Evolutionary conservation across 1,139 yeast species (phyloP).

Genomic region (Arxiozyma slooffiae): DNA sequence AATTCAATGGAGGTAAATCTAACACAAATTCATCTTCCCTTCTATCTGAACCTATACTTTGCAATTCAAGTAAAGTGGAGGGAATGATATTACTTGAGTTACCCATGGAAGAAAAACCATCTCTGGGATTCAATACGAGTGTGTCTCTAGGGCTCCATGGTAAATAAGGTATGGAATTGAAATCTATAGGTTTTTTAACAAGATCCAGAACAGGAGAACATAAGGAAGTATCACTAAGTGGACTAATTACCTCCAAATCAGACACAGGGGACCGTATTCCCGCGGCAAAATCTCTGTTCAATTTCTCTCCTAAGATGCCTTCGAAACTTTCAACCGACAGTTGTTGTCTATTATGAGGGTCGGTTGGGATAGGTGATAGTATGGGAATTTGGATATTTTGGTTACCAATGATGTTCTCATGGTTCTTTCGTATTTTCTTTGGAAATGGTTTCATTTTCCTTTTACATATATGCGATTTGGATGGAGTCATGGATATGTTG

Average conservation of each 20-base stretch:
- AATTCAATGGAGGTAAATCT: slow-evolving; percentile 1
- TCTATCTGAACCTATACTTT: slow-evolving; percentile 20
- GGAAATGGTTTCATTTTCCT: background rate
- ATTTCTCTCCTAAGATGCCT: slow-evolving; percentile 4
- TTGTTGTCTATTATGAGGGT: background rate
- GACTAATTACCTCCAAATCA: slow-evolving; percentile 16
- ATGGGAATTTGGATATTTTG: background rate
- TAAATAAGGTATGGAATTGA: background rate
- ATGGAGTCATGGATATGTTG: slow-evolving; percentile 6
- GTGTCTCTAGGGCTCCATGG: slow-evolving; percentile 2
- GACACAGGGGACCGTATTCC: slow-evolving; percentile 6
- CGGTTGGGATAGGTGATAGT: slow-evolving; percentile 1
- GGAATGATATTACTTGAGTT: slow-evolving; percentile 14
- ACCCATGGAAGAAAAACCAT: background rate
- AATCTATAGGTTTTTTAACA: slow-evolving; percentile 6
- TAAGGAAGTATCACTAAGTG: slow-evolving; percentile 15
- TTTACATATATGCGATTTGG: slow-evolving; percentile 7
- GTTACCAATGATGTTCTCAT: background rate
- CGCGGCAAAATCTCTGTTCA: slow-evolving; percentile 4
- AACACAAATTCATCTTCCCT: background rate
- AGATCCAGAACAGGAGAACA: slow-evolving; percentile 12
- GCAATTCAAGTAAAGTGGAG: slow-evolving; percentile 8
- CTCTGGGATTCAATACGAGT: background rate
- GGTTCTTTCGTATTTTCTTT: background rate
- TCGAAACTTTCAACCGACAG: slow-evolving; percentile 2